Conservation (phyloP, 345 rosid genomes). For the Abelmoschus esculentus region DNA sequence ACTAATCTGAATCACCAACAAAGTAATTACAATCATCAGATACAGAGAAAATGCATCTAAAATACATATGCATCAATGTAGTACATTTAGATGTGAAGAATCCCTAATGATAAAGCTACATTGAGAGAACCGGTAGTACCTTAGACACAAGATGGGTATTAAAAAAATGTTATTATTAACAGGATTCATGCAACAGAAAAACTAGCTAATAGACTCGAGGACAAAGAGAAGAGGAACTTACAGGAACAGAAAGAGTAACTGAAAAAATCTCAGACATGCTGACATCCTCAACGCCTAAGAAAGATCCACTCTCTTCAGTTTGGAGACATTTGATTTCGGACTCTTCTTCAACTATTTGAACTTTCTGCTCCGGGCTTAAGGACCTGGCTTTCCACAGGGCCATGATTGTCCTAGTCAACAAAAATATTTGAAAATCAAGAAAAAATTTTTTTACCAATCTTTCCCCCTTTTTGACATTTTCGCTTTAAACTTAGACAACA, state of each 20-base stretch:
- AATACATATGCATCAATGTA: not conserved
- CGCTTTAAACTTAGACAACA: not conserved
- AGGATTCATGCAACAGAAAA: not conserved
- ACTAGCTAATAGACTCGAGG: not conserved
- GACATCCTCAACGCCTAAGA: conserved; percentile 84
- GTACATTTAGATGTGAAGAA: not conserved
- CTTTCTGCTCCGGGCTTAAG: conserved; percentile 92
- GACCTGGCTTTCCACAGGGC: conserved; percentile 96
- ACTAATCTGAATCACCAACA: conserved; percentile 37
- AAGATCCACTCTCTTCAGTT: conserved; percentile 69
- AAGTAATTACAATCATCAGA: conserved; percentile 10
- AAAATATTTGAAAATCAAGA: conserved; percentile 1
- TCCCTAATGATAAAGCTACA: not conserved
- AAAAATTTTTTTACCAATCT: not conserved
- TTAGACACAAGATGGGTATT: not conserved
- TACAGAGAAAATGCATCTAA: not conserved
- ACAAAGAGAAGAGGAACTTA: conserved; percentile 31
- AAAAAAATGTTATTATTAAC: not conserved
- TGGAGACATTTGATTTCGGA: conserved; percentile 64
- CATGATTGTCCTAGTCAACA: conserved; percentile 76
- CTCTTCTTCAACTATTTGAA: conserved; percentile 82
- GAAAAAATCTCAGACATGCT: conserved; percentile 67
- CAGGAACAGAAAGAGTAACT: conserved; percentile 54
- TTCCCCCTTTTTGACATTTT: not conserved
- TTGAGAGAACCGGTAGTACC: conserved; percentile 8